Percentiles rank a stretch among this genome's conserved stretches.
Evolutionary conservation across 2,329 filamentous ascomycete genomes (phyloP).

Genomic region (Penicillium sp.): DNA sequence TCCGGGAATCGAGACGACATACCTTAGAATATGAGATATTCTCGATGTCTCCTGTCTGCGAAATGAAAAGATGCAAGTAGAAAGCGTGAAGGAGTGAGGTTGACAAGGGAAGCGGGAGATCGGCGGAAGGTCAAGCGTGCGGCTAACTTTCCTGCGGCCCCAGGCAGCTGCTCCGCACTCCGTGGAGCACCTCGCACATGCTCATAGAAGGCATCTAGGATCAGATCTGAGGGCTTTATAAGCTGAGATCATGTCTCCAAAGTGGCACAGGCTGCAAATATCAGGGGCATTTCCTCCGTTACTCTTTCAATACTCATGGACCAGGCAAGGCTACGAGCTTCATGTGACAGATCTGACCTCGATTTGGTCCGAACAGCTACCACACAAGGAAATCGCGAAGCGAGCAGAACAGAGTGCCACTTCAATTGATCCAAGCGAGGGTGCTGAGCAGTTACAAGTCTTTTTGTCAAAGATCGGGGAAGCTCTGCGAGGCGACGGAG

Average conservation of each 20-base stretch:
- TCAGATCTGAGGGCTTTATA: not conserved
- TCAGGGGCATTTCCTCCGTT: constrained; percentile 33
- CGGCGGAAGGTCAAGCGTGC: constrained; percentile 25
- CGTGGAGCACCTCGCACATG: not conserved
- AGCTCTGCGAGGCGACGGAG: constrained; percentile 43
- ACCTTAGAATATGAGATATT: not conserved
- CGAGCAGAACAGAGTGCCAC: constrained; percentile 50
- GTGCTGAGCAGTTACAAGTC: constrained; percentile 54
- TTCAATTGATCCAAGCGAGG: constrained; percentile 60
- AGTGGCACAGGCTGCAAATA: constrained; percentile 38
- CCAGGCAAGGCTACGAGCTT: constrained; percentile 48
- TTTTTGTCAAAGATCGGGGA: constrained; percentile 56
- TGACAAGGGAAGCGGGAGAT: constrained; percentile 19
- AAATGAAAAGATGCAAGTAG: not conserved
- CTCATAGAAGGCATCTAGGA: not conserved
- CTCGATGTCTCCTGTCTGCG: not conserved
- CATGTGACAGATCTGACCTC: constrained; percentile 58
- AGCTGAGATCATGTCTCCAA: constrained; percentile 28
- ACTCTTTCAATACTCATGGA: constrained; percentile 38
- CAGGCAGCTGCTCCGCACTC: constrained; percentile 9
- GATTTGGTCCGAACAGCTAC: constrained; percentile 56
- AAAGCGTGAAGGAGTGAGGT: constrained; percentile 9
- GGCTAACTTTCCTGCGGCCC: constrained; percentile 13
- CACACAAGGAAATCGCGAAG: constrained; percentile 46
- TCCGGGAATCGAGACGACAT: constrained; percentile 38